Evolutionary conservation across 768 basidiomycete genomes (phyloP), one percentile per base, ranked within the genome.

Genomic region (Rhodosporidiobolus odoratus): DNA sequence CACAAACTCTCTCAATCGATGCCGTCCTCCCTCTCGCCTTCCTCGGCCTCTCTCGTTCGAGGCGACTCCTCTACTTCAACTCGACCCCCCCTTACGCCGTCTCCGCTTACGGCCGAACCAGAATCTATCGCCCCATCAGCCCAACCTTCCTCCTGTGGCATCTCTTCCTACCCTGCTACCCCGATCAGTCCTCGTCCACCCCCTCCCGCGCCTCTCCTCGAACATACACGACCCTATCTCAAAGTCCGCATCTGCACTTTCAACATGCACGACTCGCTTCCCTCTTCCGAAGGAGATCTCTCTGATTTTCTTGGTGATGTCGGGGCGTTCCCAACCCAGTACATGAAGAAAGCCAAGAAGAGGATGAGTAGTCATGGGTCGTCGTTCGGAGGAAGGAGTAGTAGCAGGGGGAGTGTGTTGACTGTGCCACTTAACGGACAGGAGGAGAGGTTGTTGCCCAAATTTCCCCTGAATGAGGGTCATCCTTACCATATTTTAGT

Each of bases 401-500:
- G 52, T 59, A 65, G 43, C 45, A 50, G 19, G 15, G 66, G 50
- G 27, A 71, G 48, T n/a, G 41, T 50, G 2, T 2, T 60, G 32
- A 69, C 69, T 1, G 35, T 68, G 15, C 45, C 63, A 41, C 50
- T 58, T 25, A 57, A 30, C 30, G 62, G 4, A 19, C 48, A 62
- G 25, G 56, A 32, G 7, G 54, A 50, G n/a, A 53, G 38, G 38
- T 25, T 2, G 10, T 47, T 74, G 30, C 73, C 75, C 2, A 45
- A 43, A 17, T 71, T 71, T 17, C 64, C 75, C 10, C 56, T 73
- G 10, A 48, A 66, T 25, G 32, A 41, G 5, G 60, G 60, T 21
- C 65, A 74, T 34, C 76, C 75, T 21, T 76, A 77, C 57, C 76
- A 78, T 54, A 38, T 76, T 40, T n/a, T 76, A 35, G 76, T 76